Percentiles rank a stretch among this genome's conserved stretches.
Conservation (phyloP, 2,329 filamentous ascomycete species). For the Whalleya microplaca region DNA sequence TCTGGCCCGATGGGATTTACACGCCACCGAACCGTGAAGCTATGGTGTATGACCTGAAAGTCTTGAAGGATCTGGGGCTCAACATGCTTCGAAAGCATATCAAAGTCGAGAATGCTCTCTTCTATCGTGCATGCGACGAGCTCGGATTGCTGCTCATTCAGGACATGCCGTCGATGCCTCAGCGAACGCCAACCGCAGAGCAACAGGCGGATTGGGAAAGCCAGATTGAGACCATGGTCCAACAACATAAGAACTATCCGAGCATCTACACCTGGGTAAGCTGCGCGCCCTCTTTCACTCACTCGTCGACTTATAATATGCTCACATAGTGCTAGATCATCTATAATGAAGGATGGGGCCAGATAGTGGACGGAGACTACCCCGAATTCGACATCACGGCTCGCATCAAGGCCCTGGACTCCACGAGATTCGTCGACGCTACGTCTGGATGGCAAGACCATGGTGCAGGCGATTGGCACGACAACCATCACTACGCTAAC, state of each 20-base stretch:
- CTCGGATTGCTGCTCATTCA: slow-evolving; percentile 70
- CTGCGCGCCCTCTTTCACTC: background rate
- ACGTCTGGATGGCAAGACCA: slow-evolving; percentile 71
- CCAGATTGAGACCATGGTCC: slow-evolving; percentile 62
- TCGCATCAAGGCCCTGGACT: slow-evolving; percentile 60
- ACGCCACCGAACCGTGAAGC: slow-evolving; percentile 67
- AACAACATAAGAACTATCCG: slow-evolving; percentile 66
- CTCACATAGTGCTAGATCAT: slow-evolving; percentile 50
- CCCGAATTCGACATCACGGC: slow-evolving; percentile 62
- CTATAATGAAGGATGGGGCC: slow-evolving; percentile 76
- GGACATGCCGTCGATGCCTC: slow-evolving; percentile 67
- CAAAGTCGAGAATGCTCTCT: slow-evolving; percentile 54
- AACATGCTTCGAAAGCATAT: slow-evolving; percentile 75
- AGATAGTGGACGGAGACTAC: slow-evolving; percentile 51
- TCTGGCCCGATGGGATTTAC: slow-evolving; percentile 72
- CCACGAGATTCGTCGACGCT: slow-evolving; percentile 65
- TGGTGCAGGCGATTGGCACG: slow-evolving; percentile 67
- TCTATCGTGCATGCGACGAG: slow-evolving; percentile 69
- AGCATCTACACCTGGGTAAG: slow-evolving; percentile 67
- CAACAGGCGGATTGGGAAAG: slow-evolving; percentile 59
- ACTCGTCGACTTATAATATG: background rate
- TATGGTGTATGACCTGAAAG: slow-evolving; percentile 67
- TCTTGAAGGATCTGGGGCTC: slow-evolving; percentile 68
- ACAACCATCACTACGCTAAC: slow-evolving; percentile 74
- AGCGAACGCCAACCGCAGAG: slow-evolving; percentile 40